Conservation (phyloP, 306 rosid species). For the Alnus rubra region DNA sequence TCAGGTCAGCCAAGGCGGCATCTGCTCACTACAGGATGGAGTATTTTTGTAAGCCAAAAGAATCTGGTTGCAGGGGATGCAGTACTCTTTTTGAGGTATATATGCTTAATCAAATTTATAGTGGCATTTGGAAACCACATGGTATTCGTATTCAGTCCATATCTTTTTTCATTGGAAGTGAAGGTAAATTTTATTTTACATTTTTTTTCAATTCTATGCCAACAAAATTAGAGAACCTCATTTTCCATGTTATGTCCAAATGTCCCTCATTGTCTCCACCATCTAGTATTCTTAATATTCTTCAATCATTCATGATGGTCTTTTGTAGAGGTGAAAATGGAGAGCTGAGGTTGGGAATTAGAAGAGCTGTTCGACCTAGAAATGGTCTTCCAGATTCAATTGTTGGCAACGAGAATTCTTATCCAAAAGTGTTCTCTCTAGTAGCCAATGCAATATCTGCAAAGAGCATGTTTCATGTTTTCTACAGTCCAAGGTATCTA, state of each 20-base stretch:
- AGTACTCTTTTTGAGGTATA: slow-evolving; percentile 86
- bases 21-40: slow-evolving; percentile 97
- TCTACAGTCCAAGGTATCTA: slow-evolving; percentile 86
- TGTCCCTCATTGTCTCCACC: neutral
- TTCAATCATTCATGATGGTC: slow-evolving; percentile 25
- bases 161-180: slow-evolving; percentile 2
- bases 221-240: slow-evolving; percentile 3
- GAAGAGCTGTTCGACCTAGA: slow-evolving; percentile 87
- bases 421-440: slow-evolving; percentile 60
- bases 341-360: slow-evolving; percentile 89
- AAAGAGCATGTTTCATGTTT: slow-evolving; percentile 84
- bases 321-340: slow-evolving; percentile 86
- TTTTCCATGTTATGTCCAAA: neutral
- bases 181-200: neutral
- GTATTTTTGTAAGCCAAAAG: slow-evolving; percentile 93
- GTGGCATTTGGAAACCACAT: slow-evolving; percentile 10
- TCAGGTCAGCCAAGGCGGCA: slow-evolving; percentile 99
- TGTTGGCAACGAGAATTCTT: slow-evolving; percentile 65
- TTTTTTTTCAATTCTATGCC: slow-evolving; percentile 1
- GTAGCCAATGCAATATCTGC: slow-evolving; percentile 84
- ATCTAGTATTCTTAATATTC: slow-evolving; percentile 13
- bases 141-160: neutral
- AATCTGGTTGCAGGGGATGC: slow-evolving; percentile 96
- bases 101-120: neutral
- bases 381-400: slow-evolving; percentile 84